These are phyloP conservation scores for Suhomyces wounanorum DNA, from an alignment of 1,139 yeast species.

Conservation along the genomic window DNA sequence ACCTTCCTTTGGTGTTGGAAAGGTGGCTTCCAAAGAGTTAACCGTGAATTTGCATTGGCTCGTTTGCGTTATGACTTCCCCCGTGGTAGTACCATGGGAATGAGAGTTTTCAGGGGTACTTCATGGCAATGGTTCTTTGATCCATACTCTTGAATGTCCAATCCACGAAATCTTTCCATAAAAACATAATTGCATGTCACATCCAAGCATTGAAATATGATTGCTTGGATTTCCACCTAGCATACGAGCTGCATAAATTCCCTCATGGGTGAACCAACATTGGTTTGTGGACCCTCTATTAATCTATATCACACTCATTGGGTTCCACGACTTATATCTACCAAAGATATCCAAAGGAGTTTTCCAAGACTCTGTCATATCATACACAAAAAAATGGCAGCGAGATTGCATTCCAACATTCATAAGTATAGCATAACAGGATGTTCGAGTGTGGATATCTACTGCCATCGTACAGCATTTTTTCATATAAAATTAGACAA, in stretches of 20 bases:
- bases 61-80: constrained; percentile 35
- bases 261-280: not conserved
- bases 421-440: too few relatives aligned
- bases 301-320: not conserved
- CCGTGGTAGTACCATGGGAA: constrained; percentile 55
- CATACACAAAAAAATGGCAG: not conserved
- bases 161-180: not conserved
- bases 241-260: not conserved
- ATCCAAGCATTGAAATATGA: not conserved
- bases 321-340: not conserved
- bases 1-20: constrained; percentile 31
- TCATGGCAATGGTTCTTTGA: constrained; percentile 51
- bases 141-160: constrained; percentile 28
- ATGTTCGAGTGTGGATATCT: not conserved
- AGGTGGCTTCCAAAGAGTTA: constrained; percentile 25
- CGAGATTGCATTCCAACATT: not conserved
- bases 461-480: not conserved
- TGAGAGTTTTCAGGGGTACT: constrained; percentile 57
- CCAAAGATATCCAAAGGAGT: not conserved
- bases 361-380: not conserved
- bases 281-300: not conserved
- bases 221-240: not conserved
- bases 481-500: not conserved
- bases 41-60: constrained; percentile 30
- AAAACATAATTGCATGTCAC: not conserved